Percentiles rank a stretch among this genome's conserved stretches.
phyloP scores from a whole-genome alignment of 768 basidiomycete genomes.

The Russula compacta region DNA sequence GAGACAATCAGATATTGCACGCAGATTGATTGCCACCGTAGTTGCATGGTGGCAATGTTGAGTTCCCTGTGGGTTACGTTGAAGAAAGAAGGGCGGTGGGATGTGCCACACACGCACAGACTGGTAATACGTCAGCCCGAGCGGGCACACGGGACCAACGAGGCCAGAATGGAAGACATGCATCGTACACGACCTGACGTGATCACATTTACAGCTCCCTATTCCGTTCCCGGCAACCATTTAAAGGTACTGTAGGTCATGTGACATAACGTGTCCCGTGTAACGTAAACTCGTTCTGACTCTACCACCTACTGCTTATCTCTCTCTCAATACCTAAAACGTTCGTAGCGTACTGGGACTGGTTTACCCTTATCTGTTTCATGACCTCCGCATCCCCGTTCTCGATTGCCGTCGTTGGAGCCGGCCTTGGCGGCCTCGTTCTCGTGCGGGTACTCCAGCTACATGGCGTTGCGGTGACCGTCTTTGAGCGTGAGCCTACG shows the following conservation, averaged over 20 bases:
- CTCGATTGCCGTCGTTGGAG: conserved; percentile 10
- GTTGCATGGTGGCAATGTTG: too few species aligned
- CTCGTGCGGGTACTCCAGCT: conserved; percentile 57
- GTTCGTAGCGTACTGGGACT: not conserved
- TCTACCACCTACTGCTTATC: too few species aligned
- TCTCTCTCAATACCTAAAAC: not conserved
- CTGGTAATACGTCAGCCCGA: not conserved
- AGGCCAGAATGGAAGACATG: not conserved
- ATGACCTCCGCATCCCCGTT: conserved; percentile 1
- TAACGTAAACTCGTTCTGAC: not conserved
- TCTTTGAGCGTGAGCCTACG: conserved; percentile 50
- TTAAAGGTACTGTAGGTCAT: too few species aligned
- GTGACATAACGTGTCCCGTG: not conserved
- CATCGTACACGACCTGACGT: too few species aligned
- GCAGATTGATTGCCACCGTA: too few species aligned
- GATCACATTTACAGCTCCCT: not conserved
- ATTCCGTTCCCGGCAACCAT: not conserved
- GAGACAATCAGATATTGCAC: not conserved
- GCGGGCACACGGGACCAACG: not conserved
- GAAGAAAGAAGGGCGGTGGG: too few species aligned
- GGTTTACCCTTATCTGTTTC: not conserved
- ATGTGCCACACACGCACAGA: not conserved
- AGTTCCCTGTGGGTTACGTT: too few species aligned
- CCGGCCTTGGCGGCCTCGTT: conserved; percentile 39
- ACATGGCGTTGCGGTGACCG: conserved; percentile 52